Evolutionary conservation across 768 basidiomycete species (phyloP).

Genomic region (Guyanaporus albipodus): DNA sequence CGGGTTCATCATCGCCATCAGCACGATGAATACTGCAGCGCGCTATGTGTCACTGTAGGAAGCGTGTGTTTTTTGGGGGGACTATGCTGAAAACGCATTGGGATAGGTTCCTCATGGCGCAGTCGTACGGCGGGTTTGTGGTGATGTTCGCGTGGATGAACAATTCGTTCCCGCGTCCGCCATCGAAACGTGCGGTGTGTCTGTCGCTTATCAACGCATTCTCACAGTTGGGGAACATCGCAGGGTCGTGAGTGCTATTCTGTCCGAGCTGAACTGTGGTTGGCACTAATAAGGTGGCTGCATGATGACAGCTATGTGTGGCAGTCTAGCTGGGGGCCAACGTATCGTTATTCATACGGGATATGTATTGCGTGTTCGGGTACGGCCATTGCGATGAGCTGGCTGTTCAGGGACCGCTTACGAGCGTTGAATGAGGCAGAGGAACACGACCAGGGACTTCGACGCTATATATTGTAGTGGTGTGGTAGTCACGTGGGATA

Average conservation of each 20-base stretch:
- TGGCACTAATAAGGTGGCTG: not conserved
- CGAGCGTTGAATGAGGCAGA: conserved; percentile 39
- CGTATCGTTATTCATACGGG: conserved; percentile 66
- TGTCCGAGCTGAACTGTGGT: not conserved
- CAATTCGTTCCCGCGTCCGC: conserved; percentile 66
- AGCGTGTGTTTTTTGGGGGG: conserved; percentile 5
- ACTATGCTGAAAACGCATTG: conserved; percentile 3
- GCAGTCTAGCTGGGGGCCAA: conserved; percentile 66
- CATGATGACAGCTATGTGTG: conserved; percentile 53
- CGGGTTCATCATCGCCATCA: conserved; percentile 64
- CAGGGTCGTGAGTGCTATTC: conserved; percentile 80
- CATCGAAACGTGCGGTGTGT: conserved; percentile 81
- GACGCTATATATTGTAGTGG: conserved; percentile 46
- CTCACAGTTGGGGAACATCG: conserved; percentile 79
- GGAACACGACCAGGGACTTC: conserved; percentile 39
- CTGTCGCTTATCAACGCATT: conserved; percentile 79
- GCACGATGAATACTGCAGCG: conserved; percentile 57
- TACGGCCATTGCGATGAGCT: conserved; percentile 47
- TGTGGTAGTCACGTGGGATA: conserved; percentile 27
- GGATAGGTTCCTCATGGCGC: conserved; percentile 69
- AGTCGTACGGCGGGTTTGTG: conserved; percentile 69
- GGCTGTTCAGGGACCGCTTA: conserved; percentile 44
- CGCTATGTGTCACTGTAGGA: conserved; percentile 64
- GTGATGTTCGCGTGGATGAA: conserved; percentile 54
- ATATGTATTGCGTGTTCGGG: conserved; percentile 65